These are phyloP conservation scores for Cryptococcus sp. DNA, from an alignment of 1,284 basidiomycete genomes.

Conservation along the genomic window DNA sequence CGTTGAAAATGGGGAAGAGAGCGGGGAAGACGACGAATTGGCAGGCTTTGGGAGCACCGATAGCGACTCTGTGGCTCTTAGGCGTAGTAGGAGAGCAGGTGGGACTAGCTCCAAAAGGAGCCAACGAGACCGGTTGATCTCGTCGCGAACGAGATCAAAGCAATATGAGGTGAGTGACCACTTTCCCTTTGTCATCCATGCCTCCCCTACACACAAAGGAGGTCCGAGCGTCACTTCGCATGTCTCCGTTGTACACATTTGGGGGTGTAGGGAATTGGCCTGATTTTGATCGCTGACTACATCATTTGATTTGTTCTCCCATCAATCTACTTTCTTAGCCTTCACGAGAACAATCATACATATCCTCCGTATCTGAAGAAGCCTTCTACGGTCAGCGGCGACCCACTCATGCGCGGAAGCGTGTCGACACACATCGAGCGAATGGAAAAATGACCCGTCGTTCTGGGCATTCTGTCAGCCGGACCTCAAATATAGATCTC, in stretches of 20 bases:
- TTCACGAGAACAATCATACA: no score
- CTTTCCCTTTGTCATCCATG: neutral
- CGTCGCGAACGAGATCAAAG: slow-evolving; percentile 9
- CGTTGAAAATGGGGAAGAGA: neutral
- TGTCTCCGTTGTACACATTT: no score
- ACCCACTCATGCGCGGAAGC: no score
- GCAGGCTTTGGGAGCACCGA: neutral
- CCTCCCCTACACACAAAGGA: no score
- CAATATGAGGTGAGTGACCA: slow-evolving; percentile 5
- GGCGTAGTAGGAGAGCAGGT: slow-evolving; percentile 6
- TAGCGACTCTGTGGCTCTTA: slow-evolving; percentile 2
- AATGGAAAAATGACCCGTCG: neutral
- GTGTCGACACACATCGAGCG: no score
- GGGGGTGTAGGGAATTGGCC: no score
- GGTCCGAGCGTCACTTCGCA: no score
- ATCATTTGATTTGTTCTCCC: no score
- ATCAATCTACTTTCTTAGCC: no score
- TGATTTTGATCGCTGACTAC: no score
- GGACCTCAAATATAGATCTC: neutral
- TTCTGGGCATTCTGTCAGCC: neutral
- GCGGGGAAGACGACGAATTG: neutral
- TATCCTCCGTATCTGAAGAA: slow-evolving; percentile 1
- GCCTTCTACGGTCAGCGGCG: neutral
- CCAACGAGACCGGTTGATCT: neutral
- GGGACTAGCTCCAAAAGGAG: neutral